Conservation (phyloP, 2,329 filamentous ascomycete species). For the Penicillium carneum region DNA sequence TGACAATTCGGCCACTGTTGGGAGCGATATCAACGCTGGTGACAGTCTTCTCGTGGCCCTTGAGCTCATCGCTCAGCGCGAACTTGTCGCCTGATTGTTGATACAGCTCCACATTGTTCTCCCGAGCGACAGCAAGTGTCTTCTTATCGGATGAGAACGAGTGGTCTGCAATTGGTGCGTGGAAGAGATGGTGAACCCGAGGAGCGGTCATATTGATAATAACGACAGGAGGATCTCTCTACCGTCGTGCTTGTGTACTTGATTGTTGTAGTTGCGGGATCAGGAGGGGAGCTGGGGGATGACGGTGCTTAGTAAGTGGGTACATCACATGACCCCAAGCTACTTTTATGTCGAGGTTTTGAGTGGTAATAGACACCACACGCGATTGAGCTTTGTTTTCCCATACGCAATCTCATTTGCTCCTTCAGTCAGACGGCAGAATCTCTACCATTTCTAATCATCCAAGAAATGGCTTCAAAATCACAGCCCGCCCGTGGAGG, state of each 20-base stretch:
- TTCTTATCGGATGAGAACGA: slow-evolving; percentile 93
- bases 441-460: not conserved
- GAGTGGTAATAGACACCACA: slow-evolving; percentile 3
- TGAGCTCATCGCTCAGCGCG: slow-evolving; percentile 87
- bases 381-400: slow-evolving; percentile 19
- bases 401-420: not conserved
- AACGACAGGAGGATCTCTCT: slow-evolving; percentile 95
- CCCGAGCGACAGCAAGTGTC: slow-evolving; percentile 87
- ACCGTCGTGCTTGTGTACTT: slow-evolving; percentile 70
- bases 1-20: slow-evolving; percentile 88
- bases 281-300: slow-evolving; percentile 26
- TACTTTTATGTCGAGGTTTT: slow-evolving; percentile 25
- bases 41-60: slow-evolving; percentile 95
- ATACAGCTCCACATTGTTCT: slow-evolving; percentile 90
- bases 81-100: slow-evolving; percentile 74
- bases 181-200: slow-evolving; percentile 96
- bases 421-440: not conserved
- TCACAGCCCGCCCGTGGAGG: slow-evolving; percentile 51
- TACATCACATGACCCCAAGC: slow-evolving; percentile 31
- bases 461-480: slow-evolving; percentile 48
- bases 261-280: slow-evolving; percentile 21
- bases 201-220: slow-evolving; percentile 74
- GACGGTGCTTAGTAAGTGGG: slow-evolving; percentile 35
- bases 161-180: slow-evolving; percentile 94
- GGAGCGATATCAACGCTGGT: slow-evolving; percentile 96